phyloP scores from a whole-genome alignment of 192 early-diverging fungal genomes.

The Lobulomyces angularis region DNA sequence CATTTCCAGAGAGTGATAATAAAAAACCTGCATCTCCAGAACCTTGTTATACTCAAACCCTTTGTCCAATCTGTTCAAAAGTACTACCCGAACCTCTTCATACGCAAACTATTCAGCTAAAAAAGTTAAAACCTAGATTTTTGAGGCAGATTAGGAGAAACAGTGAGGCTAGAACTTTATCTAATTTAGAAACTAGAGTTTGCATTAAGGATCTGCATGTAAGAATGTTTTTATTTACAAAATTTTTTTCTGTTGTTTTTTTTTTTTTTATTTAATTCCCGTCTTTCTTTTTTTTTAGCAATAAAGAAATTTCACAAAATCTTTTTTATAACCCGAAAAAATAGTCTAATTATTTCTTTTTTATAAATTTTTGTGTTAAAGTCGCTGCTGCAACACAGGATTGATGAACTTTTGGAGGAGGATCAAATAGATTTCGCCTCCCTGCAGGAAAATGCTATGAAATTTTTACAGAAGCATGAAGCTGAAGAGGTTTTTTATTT shows the following conservation, averaged over 20 bases:
- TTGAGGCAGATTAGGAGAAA: constrained; percentile 13
- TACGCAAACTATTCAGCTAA: constrained; percentile 9
- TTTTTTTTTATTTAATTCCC: no score
- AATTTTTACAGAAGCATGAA: constrained; percentile 24
- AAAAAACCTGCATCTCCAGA: no score
- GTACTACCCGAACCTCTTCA: constrained; percentile 10
- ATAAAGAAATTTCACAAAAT: no score
- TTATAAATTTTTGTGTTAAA: no score
- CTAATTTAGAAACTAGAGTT: constrained; percentile 1
- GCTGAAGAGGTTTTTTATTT: no score
- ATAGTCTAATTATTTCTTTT: no score
- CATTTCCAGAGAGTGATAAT: neutral
- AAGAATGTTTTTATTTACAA: no score
- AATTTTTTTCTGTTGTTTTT: no score
- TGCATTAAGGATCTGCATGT: constrained; percentile 11
- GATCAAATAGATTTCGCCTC: constrained; percentile 12
- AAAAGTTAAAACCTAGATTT: constrained; percentile 14
- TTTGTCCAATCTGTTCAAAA: constrained; percentile 10
- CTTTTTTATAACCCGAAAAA: no score
- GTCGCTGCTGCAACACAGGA: constrained; percentile 14
- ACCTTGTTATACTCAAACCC: no score
- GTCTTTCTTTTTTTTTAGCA: no score
- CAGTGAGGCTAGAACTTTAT: constrained; percentile 3
- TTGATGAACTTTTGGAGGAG: constrained; percentile 22
- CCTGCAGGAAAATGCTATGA: constrained; percentile 27